Evolutionary conservation across 148 eudicot species (phyloP).

Genomic region (Vaccinium vitisidaea): DNA sequence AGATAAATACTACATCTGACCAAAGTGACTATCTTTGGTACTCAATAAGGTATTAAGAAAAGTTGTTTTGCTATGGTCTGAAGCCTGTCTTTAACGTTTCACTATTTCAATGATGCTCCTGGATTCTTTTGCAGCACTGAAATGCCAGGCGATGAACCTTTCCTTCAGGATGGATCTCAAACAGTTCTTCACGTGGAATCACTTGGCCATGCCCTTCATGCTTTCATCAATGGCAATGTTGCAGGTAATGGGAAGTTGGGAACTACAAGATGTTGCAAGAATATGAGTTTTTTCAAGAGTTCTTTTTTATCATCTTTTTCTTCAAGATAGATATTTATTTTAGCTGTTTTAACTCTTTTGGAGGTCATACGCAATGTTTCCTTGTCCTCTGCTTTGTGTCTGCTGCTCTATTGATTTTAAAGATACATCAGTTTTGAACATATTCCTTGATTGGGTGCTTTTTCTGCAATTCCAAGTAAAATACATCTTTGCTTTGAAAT

Average conservation of each 20-base stretch:
- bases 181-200: conserved; percentile 73
- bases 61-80: not conserved
- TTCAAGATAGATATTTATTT: not conserved
- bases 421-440: not conserved
- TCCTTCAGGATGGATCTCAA: conserved; percentile 64
- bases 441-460: not conserved
- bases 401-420: not conserved
- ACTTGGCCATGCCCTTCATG: conserved; percentile 83
- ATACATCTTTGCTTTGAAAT: not conserved
- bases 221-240: conserved; percentile 70
- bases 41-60: conserved; percentile 60
- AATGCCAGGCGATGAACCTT: conserved; percentile 58
- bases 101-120: not conserved
- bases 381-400: not conserved
- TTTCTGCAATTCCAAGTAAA: not conserved
- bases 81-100: not conserved
- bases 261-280: conserved; percentile 3
- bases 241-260: conserved; percentile 45
- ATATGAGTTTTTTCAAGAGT: not conserved
- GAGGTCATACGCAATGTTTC: not conserved
- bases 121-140: conserved; percentile 41
- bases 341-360: not conserved
- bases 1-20: conserved; percentile 93
- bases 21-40: conserved; percentile 94
- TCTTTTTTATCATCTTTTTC: not conserved